Evolutionary conservation across 768 basidiomycete species (phyloP), one percentile per base, ranked within the genome.

Genomic region (Lactifluus subvellereus): DNA sequence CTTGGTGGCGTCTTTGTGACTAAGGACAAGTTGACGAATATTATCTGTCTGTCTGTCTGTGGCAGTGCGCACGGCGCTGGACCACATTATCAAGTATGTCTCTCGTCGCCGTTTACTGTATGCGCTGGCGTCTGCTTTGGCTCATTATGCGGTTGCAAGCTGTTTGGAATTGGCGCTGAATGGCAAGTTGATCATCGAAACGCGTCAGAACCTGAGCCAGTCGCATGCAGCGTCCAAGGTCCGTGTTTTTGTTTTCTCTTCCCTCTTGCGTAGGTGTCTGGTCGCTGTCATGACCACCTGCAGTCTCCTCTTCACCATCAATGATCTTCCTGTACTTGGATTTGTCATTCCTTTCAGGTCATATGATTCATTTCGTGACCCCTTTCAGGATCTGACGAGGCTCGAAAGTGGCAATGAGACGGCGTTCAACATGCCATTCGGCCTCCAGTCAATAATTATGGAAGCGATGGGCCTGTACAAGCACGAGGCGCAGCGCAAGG

Each of bases 1-100:
- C 0, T 87, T 69, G 88, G 91, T 22, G 97, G 97, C 61, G 87
- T 98, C 32, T 99, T 95, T 71, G 93, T 99, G 56, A 90, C 93
- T 0, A n/a, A n/a, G n/a, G n/a, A n/a, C n/a, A n/a, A n/a, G n/a
- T n/a, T n/a, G n/a, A n/a, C n/a, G n/a, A n/a, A n/a, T n/a, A n/a
- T n/a, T 35, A 9, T 35, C 35, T 35, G 35, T 9, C 9, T 35
- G 35, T n/a, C n/a, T n/a, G n/a, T n/a, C n/a, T 9, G 4, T 35
- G 35, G 9, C 35, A 86, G 88, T 89, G 5, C 83, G 88, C 30
- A 89, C 88, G 3, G 87, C 89, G 8, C 69, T 89, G 59, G 89
- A 91, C 68, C 88, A 91, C 69, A 91, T 92, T 67, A 91, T 93
- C 73, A 91, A 91, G 84, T 85, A 61, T 38, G 81, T 69, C 3